These are phyloP conservation scores for Mucor lusitanicus DNA, from an alignment of 371 early-diverging fungal species.

Conservation along the genomic window DNA sequence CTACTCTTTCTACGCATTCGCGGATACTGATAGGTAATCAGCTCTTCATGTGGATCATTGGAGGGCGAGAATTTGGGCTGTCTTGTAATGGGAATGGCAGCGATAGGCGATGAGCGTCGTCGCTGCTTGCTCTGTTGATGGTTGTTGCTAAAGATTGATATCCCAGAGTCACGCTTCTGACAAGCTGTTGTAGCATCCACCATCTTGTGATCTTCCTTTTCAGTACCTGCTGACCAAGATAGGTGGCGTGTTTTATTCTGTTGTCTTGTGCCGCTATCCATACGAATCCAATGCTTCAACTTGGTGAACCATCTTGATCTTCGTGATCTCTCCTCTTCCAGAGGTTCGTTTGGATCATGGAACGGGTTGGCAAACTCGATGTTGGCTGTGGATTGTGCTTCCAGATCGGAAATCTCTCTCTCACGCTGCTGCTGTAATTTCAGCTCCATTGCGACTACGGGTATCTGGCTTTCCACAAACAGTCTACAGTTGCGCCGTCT, in stretches of 20 bases:
- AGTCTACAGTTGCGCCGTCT: slow-evolving; percentile 2
- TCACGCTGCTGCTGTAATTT: slow-evolving; percentile 1
- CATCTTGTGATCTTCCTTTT: slow-evolving; percentile 1
- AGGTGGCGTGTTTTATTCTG: background rate
- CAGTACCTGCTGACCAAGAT: slow-evolving; percentile 3
- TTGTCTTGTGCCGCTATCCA: background rate
- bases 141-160: background rate
- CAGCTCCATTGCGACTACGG: slow-evolving; percentile 1
- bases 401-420: slow-evolving; percentile 3
- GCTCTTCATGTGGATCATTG: background rate
- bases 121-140: background rate
- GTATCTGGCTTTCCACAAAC: slow-evolving; percentile 13
- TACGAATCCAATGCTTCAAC: slow-evolving; percentile 3
- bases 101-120: background rate
- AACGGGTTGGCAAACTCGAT: background rate
- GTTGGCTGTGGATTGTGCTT: background rate
- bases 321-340: background rate
- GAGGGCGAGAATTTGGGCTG: slow-evolving; percentile 8
- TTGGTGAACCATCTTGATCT: background rate
- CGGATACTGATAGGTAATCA: slow-evolving; percentile 7
- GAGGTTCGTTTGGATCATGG: background rate
- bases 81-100: slow-evolving; percentile 6
- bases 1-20: slow-evolving; percentile 4
- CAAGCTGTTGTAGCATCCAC: background rate
- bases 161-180: slow-evolving; percentile 11